phyloP scores from a whole-genome alignment of 352 stramenopile genomes.

The Phytophthora sp. region DNA sequence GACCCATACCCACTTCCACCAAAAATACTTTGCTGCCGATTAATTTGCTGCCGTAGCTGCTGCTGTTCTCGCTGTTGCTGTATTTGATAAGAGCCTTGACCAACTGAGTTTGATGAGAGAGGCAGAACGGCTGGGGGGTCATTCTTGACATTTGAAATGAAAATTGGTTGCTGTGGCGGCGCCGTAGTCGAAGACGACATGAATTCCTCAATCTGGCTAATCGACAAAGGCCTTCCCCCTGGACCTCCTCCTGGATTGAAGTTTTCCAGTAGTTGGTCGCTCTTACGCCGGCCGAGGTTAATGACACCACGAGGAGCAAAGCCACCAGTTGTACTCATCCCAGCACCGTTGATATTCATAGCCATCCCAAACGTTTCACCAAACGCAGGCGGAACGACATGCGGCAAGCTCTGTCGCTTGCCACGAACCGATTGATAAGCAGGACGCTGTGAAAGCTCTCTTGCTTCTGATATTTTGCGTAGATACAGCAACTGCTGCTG shows the following conservation, averaged over 20 bases:
- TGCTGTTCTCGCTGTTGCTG: slow-evolving; percentile 27
- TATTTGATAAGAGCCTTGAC: slow-evolving; percentile 34
- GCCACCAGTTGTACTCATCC: slow-evolving; percentile 2
- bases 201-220: slow-evolving; percentile 32
- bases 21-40: slow-evolving; percentile 28
- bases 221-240: slow-evolving; percentile 10
- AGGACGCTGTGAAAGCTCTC: slow-evolving; percentile 28
- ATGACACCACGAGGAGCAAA: slow-evolving; percentile 8
- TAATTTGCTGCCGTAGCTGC: slow-evolving; percentile 23
- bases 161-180: slow-evolving; percentile 17
- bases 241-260: slow-evolving; percentile 15
- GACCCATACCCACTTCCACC: slow-evolving; percentile 8
- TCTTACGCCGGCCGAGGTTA: slow-evolving; percentile 33
- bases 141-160: slow-evolving; percentile 27
- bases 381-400: slow-evolving; percentile 37
- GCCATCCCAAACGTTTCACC: slow-evolving; percentile 16
- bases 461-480: slow-evolving; percentile 31
- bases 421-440: slow-evolving; percentile 24
- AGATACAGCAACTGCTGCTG: slow-evolving; percentile 35
- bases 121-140: slow-evolving; percentile 41
- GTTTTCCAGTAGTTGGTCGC: slow-evolving; percentile 34
- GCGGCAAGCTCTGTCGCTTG: slow-evolving; percentile 54
- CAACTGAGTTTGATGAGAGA: slow-evolving; percentile 29
- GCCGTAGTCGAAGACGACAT: slow-evolving; percentile 25
- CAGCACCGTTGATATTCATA: slow-evolving; percentile 14